Evolutionary conservation across 768 basidiomycete genomes (phyloP), one percentile per base, ranked within the genome.

Genomic region (Rhodosporidiobolus odoratus): DNA sequence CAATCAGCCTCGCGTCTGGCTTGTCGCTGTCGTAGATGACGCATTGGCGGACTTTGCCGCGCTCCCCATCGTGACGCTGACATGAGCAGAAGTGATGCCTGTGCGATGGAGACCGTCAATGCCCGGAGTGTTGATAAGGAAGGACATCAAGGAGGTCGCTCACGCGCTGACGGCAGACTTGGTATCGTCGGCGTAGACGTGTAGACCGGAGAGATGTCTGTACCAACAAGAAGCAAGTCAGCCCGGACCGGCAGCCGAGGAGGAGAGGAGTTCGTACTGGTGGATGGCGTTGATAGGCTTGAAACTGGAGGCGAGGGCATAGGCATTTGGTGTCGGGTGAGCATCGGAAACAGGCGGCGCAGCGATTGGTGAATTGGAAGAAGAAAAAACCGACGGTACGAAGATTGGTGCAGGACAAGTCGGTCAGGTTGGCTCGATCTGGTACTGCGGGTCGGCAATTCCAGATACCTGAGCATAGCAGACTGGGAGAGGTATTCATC

Each of bases 1-100:
- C 84, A 62, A 86, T 84, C 62, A 85, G 77, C 50, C 82, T 80
- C 8, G 84, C 84, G 48, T 81, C 78, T 21, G 80, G 79, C 47
- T 79, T 76, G 63, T 81, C 81, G 66, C 85, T 79, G 76, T 83
- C 83, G 66, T 83, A 83, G 47, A 82, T 81, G 43, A 83, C 71
- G 73, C 83, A 84, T 76, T 84, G 83, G 37, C 65, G 57, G 45
- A 66, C 38, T n/a, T 45, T 66, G 4, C 65, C 65, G 37, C 50
- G 48, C 1, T 43, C 45, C 10, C 54, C 60, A 40, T 63, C 45
- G 47, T 61, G 32, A 2, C 61, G 54, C 0, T 27, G 27, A 25
- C 65, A 63, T 21, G 62, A 48, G 60, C 71, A 72, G 58, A 60
- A 72, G 52, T 72, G 71, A 48, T 72, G 71, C 21, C 59, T 58